phyloP scores from a whole-genome alignment of 139 green algal species.

The Chlorella sp. region DNA sequence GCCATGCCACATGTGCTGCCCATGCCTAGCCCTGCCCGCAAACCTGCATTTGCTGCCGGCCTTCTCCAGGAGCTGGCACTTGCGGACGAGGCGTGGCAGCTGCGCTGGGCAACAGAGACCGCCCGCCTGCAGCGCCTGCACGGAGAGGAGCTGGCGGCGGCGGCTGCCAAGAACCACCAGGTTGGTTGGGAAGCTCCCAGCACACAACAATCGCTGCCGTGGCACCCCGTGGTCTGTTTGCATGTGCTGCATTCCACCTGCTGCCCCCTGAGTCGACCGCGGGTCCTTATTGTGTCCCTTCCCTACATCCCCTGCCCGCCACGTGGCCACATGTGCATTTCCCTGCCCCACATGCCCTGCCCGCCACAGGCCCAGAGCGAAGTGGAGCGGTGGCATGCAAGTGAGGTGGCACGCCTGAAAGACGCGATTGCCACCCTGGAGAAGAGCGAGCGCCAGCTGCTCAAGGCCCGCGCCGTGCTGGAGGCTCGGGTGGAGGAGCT shows the following conservation, averaged over 20 bases:
- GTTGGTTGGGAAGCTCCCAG: neutral
- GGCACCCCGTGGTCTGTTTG: too few relatives aligned
- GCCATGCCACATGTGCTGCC: too few relatives aligned
- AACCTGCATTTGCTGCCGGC: neutral
- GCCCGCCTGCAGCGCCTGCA: neutral
- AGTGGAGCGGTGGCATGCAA: neutral
- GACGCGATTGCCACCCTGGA: neutral
- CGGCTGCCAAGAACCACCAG: neutral
- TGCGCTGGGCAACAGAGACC: neutral
- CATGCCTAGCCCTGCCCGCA: too few relatives aligned
- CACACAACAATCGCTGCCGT: too few relatives aligned
- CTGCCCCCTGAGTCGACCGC: too few relatives aligned
- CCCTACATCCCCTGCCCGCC: neutral
- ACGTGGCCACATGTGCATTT: too few relatives aligned
- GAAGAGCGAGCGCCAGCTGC: constrained; percentile 3
- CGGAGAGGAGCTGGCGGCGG: neutral
- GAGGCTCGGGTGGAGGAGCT: neutral
- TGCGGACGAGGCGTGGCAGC: neutral
- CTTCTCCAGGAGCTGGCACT: neutral
- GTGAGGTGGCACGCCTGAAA: neutral
- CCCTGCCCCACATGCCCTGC: too few relatives aligned
- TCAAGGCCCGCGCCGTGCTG: neutral
- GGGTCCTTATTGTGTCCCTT: neutral
- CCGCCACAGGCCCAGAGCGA: neutral
- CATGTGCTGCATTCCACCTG: neutral